A percentile compares a stretch with the other conserved stretches of the same genome.
Conservation (phyloP, 2,329 filamentous ascomycete genomes). For the Aspergillus transmontanensis region DNA sequence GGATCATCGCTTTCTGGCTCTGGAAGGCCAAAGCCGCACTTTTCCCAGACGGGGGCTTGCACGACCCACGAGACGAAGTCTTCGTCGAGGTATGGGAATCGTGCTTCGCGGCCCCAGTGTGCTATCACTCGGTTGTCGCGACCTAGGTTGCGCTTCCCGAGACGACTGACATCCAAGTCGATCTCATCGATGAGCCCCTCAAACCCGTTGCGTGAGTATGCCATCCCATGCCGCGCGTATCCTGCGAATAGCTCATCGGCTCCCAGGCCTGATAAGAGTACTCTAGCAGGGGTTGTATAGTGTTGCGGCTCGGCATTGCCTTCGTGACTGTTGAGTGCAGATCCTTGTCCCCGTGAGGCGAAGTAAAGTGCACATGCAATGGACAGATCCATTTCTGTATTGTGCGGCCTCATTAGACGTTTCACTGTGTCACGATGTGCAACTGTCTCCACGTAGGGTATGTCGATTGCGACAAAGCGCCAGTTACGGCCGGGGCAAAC, state of each 20-base stretch:
- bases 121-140: slow-evolving; percentile 90
- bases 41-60: slow-evolving; percentile 72
- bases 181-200: slow-evolving; percentile 77
- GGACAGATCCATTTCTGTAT: slow-evolving; percentile 98
- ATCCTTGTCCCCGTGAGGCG: slow-evolving; percentile 73
- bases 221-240: slow-evolving; percentile 80
- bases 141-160: slow-evolving; percentile 92
- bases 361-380: slow-evolving; percentile 96
- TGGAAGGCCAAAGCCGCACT: slow-evolving; percentile 77
- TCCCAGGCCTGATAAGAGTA: slow-evolving; percentile 87
- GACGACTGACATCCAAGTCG: slow-evolving; percentile 77
- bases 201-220: slow-evolving; percentile 71
- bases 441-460: slow-evolving; percentile 76
- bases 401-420: slow-evolving; percentile 83
- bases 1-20: slow-evolving; percentile 23
- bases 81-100: slow-evolving; percentile 92
- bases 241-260: slow-evolving; percentile 96
- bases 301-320: slow-evolving; percentile 20
- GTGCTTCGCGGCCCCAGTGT: slow-evolving; percentile 83
- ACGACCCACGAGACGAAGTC: slow-evolving; percentile 80
- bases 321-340: slow-evolving; percentile 37
- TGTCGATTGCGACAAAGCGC: slow-evolving; percentile 79
- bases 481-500: slow-evolving; percentile 73
- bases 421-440: slow-evolving; percentile 71
- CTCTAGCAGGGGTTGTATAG: slow-evolving; percentile 73